Evolutionary conservation across 441 rosid species (phyloP), one percentile per base, ranked within the genome.

Genomic region (Melastoma candidum): DNA sequence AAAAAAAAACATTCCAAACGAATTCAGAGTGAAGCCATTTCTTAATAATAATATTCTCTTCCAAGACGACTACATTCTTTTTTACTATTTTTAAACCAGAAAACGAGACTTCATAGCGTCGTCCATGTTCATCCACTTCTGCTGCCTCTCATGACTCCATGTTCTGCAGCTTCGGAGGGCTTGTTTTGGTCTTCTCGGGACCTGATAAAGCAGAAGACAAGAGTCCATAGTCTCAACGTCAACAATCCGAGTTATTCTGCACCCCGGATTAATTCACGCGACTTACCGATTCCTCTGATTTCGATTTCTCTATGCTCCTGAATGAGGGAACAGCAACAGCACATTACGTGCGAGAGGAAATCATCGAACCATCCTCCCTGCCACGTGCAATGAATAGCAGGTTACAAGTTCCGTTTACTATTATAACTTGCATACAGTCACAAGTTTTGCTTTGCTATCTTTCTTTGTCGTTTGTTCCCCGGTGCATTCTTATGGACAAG

Each of bases 291-390:
- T 39, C 92, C 86, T 27, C 97, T 94, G 60, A 79, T 81, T 74
- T 92, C 97, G 29, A 88, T 87, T 81, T 92, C 97, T 64, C 97
- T 78, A 71, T 78, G 81, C 69, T 92, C 98, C 82, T 92, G 98
- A 54, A 87, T 94, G 14, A 92, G 94, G 41, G 96, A 90, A 59
- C 97, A 92, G 71, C 98, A 88, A 68, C 98, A 92, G 58, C 96
- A 87, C 87, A 87, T 80, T 29, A 90, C 69, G 76, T 87, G 98
- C 0, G 98, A 87, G 57, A 87, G 80, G 66, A 90, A 87, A 68
- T 90, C 96, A 45, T 87, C 98, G 53, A 87, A 46, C 63, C 69
- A 80, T 48, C 98, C 98, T 56, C 95, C 96, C 98, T 87, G 83
- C 54, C 53, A 9, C 9, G 2, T 26, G 44, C 22, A 12, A 29